Conservation (phyloP, 345 rosid species). For the Turnera subulata region DNA sequence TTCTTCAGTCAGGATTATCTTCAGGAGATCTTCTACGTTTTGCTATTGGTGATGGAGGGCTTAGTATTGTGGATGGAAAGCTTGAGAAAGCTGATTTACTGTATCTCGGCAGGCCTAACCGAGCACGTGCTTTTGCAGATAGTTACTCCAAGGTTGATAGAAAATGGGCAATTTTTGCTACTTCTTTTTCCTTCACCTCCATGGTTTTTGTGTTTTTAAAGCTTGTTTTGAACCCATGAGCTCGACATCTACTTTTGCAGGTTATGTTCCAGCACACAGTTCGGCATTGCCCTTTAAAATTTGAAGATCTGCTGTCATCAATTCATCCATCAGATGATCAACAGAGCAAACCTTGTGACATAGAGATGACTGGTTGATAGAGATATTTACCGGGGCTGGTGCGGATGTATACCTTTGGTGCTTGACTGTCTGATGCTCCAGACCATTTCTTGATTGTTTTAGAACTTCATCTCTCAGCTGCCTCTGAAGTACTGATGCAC, state of each 20-base stretch:
- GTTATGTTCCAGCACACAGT: slow-evolving; percentile 73
- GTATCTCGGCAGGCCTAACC: slow-evolving; percentile 59
- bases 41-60: slow-evolving; percentile 66
- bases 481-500: too few species aligned
- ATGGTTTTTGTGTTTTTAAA: background rate
- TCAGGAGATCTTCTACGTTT: slow-evolving; percentile 68
- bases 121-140: slow-evolving; percentile 85
- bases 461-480: too few species aligned
- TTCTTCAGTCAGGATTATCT: slow-evolving; percentile 52
- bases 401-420: too few species aligned
- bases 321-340: slow-evolving; percentile 38
- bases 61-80: slow-evolving; percentile 73
- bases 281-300: slow-evolving; percentile 69
- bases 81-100: slow-evolving; percentile 75
- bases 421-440: too few species aligned
- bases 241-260: slow-evolving; percentile 38
- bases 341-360: slow-evolving; percentile 45
- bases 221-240: slow-evolving; percentile 4
- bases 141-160: slow-evolving; percentile 86
- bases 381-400: too few species aligned
- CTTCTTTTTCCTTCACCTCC: background rate
- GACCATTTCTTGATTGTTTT: too few species aligned
- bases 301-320: slow-evolving; percentile 68
- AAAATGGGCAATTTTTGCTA: background rate
- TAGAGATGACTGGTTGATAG: slow-evolving; percentile 66